Conservation (phyloP, 495 filamentous ascomycete genomes). For the Xylaria cubensis region DNA sequence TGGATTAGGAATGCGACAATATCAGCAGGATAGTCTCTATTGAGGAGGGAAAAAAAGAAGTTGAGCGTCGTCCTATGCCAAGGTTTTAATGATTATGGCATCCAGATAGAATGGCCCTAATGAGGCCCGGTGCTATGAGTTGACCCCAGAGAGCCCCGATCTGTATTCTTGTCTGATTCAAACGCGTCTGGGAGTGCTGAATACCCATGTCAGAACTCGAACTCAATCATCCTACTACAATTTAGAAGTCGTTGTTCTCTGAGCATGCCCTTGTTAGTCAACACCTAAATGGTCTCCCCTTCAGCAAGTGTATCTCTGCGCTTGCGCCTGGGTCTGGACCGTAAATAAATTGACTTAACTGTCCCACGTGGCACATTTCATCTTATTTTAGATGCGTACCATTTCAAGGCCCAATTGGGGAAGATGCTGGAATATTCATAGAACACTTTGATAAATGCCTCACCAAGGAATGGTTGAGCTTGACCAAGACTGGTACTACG, state of each 20-base stretch:
- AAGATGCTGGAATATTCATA: background rate
- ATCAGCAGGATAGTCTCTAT: too few species aligned
- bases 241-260: background rate
- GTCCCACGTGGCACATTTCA: background rate
- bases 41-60: background rate
- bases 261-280: background rate
- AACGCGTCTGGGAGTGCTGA: background rate
- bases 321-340: background rate
- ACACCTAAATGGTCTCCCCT: background rate
- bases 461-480: background rate
- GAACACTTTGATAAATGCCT: background rate
- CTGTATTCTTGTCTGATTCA: background rate
- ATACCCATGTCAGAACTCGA: background rate
- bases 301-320: background rate
- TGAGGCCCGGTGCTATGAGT: background rate
- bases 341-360: background rate
- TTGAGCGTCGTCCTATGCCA: background rate
- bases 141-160: background rate
- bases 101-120: background rate
- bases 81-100: background rate
- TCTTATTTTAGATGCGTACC: background rate
- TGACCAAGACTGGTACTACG: background rate
- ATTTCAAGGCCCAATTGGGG: background rate
- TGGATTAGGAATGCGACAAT: background rate
- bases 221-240: background rate